Base-by-base conservation (phyloP, 2,329 filamentous ascomycete species). In the Stagonosporopsis chrysanthemi region DNA sequence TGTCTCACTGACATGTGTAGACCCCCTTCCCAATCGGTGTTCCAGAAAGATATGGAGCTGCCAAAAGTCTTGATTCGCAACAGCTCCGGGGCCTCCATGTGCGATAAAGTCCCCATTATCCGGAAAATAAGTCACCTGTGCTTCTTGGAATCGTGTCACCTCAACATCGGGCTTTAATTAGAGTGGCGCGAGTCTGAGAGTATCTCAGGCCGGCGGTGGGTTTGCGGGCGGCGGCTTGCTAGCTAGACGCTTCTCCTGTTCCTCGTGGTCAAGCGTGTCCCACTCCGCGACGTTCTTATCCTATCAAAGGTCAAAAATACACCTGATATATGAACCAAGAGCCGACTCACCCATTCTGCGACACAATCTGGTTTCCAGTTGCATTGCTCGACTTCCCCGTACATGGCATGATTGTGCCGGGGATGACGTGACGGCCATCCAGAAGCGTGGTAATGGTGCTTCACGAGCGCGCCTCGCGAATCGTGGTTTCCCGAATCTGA, bases 361-460 rank as follows among this genome's bases (percentile, higher is more conserved):
- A 90, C 86, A 64, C 88, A 90, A 4, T 86, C 83, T 5, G 78
- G 72, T 40, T 86, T 82, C 88, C 88, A 90, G 68, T 90, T 90
- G 75, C 88, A 90, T 62, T 82, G 80, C 71, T 90, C 88, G 0
- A 90, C 88, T 72, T 89, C 86, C 6, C 87, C 88, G 67, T 87
- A 90, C 50, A 87, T 84, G 1, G 88, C 87, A 70, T 91, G 88
- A 43, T 80, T 86, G 76, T 83, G 89, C 28, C 88, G 81, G 1
- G 86, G 87, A 69, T 91, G 88, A 2, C 80, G 80, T 49, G 82
- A 84, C 2, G 88, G 89, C 89, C 89, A 91, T 57, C 86, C 84
- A 1, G 88, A 90, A 0, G 89, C 89, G 72, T 91, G 89, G 67
- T 90, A 91, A 73, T 90, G 88, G 70, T 91, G 89, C 73, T 87